Evolutionary conservation across 306 rosid genomes (phyloP).

Genomic region (Sesbania bispinosa): DNA sequence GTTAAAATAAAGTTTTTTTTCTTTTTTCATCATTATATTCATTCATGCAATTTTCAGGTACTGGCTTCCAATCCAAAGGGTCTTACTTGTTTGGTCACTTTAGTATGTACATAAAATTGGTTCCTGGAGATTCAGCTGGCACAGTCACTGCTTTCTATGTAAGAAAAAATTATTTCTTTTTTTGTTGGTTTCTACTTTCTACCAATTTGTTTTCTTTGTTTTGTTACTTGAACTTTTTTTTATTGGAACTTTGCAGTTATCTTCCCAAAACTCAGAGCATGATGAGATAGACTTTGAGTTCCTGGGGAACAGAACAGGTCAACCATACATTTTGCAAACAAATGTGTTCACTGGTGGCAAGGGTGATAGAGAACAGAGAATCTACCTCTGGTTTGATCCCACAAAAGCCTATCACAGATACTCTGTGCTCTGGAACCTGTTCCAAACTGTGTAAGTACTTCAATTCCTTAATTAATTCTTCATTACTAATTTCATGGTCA

Average conservation of each 20-base stretch:
- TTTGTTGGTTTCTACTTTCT: neutral
- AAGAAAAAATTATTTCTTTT: conserved; percentile 8
- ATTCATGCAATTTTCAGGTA: conserved; percentile 36
- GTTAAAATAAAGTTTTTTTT: too few species aligned
- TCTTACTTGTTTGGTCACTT: conserved; percentile 80
- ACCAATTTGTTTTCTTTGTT: neutral
- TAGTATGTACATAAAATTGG: conserved; percentile 69
- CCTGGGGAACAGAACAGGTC: conserved; percentile 90
- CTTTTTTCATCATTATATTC: neutral
- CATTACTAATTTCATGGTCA: neutral
- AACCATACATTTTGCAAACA: conserved; percentile 83
- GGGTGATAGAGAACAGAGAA: conserved; percentile 87
- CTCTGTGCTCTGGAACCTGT: conserved; percentile 75
- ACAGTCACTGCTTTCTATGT: conserved; percentile 87
- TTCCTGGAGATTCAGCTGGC: conserved; percentile 82
- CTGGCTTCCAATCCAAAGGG: conserved; percentile 87
- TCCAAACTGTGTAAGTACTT: conserved; percentile 62
- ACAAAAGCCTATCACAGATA: conserved; percentile 70
- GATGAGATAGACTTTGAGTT: conserved; percentile 96
- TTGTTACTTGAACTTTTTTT: neutral
- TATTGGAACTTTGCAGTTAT: conserved; percentile 44
- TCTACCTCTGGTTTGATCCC: conserved; percentile 94
- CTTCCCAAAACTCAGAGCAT: conserved; percentile 79
- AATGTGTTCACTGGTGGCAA: conserved; percentile 91
- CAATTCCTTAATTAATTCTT: neutral